A percentile compares a stretch with the other conserved stretches of the same genome.
Conservation (phyloP, 176 grass and related monocot species). For the Ananas comosus region DNA sequence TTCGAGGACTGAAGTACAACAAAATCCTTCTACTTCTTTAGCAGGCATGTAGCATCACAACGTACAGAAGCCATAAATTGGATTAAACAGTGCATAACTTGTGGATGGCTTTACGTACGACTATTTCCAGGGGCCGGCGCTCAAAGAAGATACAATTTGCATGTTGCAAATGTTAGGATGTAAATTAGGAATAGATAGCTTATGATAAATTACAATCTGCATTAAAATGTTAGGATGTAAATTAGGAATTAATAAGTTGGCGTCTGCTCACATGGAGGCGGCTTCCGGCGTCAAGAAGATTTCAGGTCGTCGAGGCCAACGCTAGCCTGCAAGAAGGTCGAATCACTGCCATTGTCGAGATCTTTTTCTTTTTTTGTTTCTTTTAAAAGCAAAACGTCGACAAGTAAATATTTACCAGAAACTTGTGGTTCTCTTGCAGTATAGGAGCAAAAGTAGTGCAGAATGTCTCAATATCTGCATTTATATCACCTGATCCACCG, state of each 20-base stretch:
- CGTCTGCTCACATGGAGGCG: no score
- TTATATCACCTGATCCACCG: constrained; percentile 19
- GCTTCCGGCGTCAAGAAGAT: constrained; percentile 15
- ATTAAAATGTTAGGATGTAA: no score
- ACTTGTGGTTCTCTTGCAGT: constrained; percentile 29
- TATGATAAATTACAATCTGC: no score
- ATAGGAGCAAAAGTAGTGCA: constrained; percentile 24
- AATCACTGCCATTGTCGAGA: not conserved
- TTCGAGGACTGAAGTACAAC: constrained; percentile 6
- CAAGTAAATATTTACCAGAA: constrained; percentile 18
- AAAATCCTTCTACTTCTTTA: constrained; percentile 14
- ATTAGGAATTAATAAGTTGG: no score
- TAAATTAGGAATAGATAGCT: no score
- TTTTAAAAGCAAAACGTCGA: not conserved
- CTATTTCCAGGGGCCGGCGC: no score
- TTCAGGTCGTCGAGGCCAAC: constrained; percentile 35
- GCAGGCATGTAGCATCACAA: not conserved
- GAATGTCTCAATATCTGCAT: constrained; percentile 29
- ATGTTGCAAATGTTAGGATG: no score
- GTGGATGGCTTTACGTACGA: no score
- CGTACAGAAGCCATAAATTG: no score
- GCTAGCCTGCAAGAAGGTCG: constrained; percentile 16
- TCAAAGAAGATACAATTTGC: no score
- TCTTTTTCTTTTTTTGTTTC: not conserved
- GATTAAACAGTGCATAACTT: no score